These are phyloP conservation scores for Colletotrichum spaethianum DNA, from an alignment of 2,329 filamentous ascomycete species.

Conservation along the genomic window DNA sequence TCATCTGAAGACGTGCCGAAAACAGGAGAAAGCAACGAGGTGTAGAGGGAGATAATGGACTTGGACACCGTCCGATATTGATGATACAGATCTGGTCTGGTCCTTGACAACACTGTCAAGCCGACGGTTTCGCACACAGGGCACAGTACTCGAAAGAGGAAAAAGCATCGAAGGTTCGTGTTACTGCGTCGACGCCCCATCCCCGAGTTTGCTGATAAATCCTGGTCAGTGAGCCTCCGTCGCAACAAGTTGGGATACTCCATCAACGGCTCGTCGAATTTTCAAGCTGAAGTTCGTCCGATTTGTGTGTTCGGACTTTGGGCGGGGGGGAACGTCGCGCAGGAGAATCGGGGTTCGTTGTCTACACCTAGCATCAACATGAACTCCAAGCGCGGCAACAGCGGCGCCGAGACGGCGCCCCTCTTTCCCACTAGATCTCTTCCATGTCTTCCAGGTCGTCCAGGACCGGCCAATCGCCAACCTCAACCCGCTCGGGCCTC, in stretches of 20 bases:
- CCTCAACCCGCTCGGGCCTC: constrained; percentile 82
- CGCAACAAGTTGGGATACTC: constrained; percentile 12
- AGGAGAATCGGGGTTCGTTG: constrained; percentile 26
- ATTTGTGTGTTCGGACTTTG: constrained; percentile 24
- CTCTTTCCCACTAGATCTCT: constrained; percentile 67
- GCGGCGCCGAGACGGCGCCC: constrained; percentile 11
- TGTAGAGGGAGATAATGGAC: neutral
- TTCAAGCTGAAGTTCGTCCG: constrained; percentile 35
- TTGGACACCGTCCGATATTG: constrained; percentile 36
- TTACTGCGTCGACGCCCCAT: constrained; percentile 33
- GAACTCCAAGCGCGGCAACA: constrained; percentile 24
- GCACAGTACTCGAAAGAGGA: constrained; percentile 28
- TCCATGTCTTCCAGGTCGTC: constrained; percentile 85
- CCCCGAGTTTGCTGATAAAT: constrained; percentile 3
- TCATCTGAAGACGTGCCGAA: constrained; percentile 35
- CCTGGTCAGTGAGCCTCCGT: neutral
- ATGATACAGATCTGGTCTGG: constrained; percentile 32
- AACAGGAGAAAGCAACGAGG: constrained; percentile 39
- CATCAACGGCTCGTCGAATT: constrained; percentile 20
- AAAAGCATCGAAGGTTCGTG: constrained; percentile 36
- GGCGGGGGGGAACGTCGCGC: constrained; percentile 29
- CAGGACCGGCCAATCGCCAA: constrained; percentile 79
- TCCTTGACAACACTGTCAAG: constrained; percentile 11
- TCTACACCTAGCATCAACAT: neutral
- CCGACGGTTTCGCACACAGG: constrained; percentile 29